These are phyloP conservation scores for Leccinellum luteum DNA, from an alignment of 768 basidiomycete genomes.

Conservation along the genomic window DNA sequence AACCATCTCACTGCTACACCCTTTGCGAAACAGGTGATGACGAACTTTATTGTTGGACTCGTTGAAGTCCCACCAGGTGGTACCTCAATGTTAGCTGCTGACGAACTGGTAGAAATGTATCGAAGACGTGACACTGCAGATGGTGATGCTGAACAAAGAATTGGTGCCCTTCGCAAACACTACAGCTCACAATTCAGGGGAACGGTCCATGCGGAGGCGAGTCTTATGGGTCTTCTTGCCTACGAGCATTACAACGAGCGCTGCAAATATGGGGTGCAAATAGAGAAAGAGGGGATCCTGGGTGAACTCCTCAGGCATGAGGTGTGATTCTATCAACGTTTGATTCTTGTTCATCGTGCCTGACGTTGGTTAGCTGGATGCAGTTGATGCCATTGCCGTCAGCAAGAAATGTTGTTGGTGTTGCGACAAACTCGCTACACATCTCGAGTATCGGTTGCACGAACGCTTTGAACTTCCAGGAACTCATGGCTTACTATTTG, in stretches of 20 bases:
- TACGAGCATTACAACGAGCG: not conserved
- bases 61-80: not conserved
- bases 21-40: not conserved
- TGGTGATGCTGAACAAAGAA: not conserved
- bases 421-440: not conserved
- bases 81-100: not conserved
- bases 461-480: not conserved
- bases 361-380: not conserved
- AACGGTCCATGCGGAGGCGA: not conserved
- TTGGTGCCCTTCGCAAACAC: not conserved
- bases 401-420: not conserved
- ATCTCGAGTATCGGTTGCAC: not conserved
- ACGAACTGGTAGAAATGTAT: not conserved
- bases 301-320: not conserved
- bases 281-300: not conserved
- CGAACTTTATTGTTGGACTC: not conserved
- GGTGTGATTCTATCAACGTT: not conserved
- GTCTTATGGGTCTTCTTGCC: not conserved
- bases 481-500: not conserved
- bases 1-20: not conserved
- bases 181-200: not conserved
- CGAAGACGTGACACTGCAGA: not conserved
- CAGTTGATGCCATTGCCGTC: not conserved
- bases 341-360: not conserved
- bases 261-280: not conserved